Evolutionary conservation across 257 asterid genomes (phyloP).

Genomic region (Nemophila menziesii): DNA sequence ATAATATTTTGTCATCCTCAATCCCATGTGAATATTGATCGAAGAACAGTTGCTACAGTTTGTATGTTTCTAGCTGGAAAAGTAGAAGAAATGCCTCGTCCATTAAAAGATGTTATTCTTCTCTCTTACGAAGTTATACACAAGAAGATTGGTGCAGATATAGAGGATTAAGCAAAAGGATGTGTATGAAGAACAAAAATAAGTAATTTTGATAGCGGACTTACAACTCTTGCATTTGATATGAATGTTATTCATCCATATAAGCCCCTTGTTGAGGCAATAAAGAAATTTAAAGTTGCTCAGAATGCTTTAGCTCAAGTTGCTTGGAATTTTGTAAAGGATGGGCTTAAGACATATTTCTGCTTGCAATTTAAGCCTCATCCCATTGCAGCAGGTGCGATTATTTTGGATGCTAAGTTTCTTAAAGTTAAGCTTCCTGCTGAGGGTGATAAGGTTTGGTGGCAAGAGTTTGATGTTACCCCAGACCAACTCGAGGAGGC

Average conservation of each 20-base stretch:
- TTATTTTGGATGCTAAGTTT: conserved; percentile 97
- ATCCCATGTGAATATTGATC: conserved; percentile 26
- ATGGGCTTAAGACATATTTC: conserved; percentile 95
- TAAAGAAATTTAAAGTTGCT: conserved; percentile 69
- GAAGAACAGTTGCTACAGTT: conserved; percentile 52
- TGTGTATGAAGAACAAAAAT: conserved; percentile 73
- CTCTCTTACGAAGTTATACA: conserved; percentile 72
- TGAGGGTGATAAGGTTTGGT: conserved; percentile 96
- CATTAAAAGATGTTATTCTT: conserved; percentile 58
- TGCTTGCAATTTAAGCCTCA: conserved; percentile 99
- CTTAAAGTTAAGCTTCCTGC: conserved; percentile 97
- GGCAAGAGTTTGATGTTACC: conserved; percentile 99
- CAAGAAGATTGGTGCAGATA: conserved; percentile 38
- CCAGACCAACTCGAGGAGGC: conserved; percentile 57
- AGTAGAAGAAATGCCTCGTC: conserved; percentile 90
- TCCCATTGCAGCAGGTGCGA: conserved; percentile 99
- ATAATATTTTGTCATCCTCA: conserved; percentile 25
- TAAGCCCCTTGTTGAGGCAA: conserved; percentile 81
- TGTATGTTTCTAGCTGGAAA: conserved; percentile 86
- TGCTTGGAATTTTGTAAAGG: conserved; percentile 90
- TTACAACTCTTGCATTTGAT: conserved; percentile 66
- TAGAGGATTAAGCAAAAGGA: conserved; percentile 20
- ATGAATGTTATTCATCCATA: conserved; percentile 67
- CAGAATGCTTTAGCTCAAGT: conserved; percentile 74
- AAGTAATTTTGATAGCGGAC: conserved; percentile 62